These are phyloP conservation scores for Tetradesmus lagerheimii DNA, from an alignment of 139 green algal species.

Conservation along the genomic window DNA sequence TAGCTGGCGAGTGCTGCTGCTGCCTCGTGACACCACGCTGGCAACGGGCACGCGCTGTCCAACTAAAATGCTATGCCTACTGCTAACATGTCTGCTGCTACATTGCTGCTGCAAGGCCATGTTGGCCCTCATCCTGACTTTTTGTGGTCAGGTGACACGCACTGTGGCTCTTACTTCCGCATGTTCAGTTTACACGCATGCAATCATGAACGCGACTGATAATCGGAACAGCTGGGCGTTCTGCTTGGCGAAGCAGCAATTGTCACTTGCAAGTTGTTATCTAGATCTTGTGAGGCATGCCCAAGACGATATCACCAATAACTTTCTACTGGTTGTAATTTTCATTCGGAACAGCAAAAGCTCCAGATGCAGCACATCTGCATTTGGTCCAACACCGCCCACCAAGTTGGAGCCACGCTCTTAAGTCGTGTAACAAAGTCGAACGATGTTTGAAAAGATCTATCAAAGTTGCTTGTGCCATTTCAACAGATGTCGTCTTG, in stretches of 20 bases:
- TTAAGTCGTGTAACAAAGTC: not conserved
- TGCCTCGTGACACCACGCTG: not conserved
- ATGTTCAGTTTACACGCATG: not conserved
- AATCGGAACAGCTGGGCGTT: not conserved
- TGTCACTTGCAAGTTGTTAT: not conserved
- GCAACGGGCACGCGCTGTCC: not conserved
- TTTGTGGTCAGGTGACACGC: not conserved
- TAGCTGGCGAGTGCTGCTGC: slow-evolving; percentile 16
- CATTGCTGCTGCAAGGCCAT: slow-evolving; percentile 35
- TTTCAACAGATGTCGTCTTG: no score
- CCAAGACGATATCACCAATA: not conserved
- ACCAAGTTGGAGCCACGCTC: not conserved
- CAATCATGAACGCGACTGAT: not conserved
- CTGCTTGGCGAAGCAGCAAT: not conserved
- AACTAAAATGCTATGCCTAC: not conserved
- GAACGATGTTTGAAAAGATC: no score
- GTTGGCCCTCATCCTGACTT: slow-evolving; percentile 20
- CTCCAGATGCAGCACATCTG: not conserved
- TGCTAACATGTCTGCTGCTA: slow-evolving; percentile 5
- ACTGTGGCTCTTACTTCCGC: not conserved
- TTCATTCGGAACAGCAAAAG: not conserved
- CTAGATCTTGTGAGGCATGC: not conserved
- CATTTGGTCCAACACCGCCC: not conserved
- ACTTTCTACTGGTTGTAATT: not conserved
- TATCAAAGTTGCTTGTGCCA: no score